Conservation (phyloP, 768 basidiomycete genomes). For the Lentinula raphanica region DNA sequence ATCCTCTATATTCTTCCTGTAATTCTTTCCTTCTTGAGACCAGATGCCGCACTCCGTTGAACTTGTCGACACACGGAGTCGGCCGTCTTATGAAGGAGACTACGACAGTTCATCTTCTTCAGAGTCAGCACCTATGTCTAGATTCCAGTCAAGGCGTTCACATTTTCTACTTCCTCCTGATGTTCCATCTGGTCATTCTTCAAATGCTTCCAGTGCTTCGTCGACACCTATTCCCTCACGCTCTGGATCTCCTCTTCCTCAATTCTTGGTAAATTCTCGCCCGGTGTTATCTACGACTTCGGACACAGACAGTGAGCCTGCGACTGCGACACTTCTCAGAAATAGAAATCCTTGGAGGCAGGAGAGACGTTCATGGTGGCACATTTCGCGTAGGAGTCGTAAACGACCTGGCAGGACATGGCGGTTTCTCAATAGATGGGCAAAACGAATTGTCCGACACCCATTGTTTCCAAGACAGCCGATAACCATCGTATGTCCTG, state of each 20-base stretch:
- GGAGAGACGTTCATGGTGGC: conserved; percentile 56
- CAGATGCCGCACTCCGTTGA: conserved; percentile 6
- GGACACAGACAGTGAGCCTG: conserved; percentile 60
- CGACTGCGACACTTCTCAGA: conserved; percentile 34
- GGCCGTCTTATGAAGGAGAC: conserved; percentile 22
- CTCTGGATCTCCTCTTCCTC: conserved; percentile 52
- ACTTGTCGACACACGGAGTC: conserved; percentile 16
- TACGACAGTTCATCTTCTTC: conserved; percentile 42
- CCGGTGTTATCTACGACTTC: conserved; percentile 38
- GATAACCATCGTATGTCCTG: conserved; percentile 66
- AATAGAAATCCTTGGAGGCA: conserved; percentile 36
- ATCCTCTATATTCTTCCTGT: neutral
- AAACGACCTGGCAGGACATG: conserved; percentile 41
- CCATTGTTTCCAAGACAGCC: conserved; percentile 79
- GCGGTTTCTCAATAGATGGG: conserved; percentile 49
- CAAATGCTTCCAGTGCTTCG: conserved; percentile 35
- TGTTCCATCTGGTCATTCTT: conserved; percentile 32
- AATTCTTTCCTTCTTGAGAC: neutral
- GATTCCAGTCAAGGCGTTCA: conserved; percentile 18
- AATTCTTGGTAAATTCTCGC: conserved; percentile 45
- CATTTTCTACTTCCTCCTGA: conserved; percentile 30
- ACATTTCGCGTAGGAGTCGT: conserved; percentile 41
- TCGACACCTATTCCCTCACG: conserved; percentile 61
- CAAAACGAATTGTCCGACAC: conserved; percentile 56
- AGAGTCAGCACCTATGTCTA: conserved; percentile 35